Evolutionary conservation across 1,284 basidiomycete species (phyloP).

Genomic region (Vanrija humicola): DNA sequence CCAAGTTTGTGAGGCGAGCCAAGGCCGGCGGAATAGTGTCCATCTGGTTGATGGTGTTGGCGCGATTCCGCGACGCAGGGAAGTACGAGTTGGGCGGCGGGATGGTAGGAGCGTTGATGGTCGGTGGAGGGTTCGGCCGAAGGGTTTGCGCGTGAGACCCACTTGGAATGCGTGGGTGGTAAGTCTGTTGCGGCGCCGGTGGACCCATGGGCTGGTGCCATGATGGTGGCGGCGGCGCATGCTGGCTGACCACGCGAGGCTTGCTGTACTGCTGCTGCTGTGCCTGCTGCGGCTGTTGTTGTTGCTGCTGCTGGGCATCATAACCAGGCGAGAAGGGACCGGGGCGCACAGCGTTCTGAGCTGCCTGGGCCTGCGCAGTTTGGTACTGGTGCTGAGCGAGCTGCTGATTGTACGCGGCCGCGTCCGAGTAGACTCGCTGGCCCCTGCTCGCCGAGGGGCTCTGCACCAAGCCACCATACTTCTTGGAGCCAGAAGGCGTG

Average conservation of each 20-base stretch:
- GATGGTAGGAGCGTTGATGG: conserved; percentile 48
- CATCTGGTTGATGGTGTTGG: conserved; percentile 81
- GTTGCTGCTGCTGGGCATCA: conserved; percentile 17
- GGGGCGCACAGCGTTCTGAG: conserved; percentile 25
- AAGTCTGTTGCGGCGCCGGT: conserved; percentile 20
- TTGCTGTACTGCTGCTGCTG: conserved; percentile 10
- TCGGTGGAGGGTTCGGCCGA: conserved; percentile 39
- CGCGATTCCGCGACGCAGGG: conserved; percentile 60
- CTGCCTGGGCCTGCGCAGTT: conserved; percentile 61
- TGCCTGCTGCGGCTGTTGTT: conserved; percentile 5
- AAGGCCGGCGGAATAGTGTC: conserved; percentile 88
- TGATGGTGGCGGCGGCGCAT: conserved; percentile 10
- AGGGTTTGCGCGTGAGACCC: conserved; percentile 1
- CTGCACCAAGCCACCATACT: conserved; percentile 88
- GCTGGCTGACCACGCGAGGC: conserved; percentile 42
- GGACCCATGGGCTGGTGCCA: conserved; percentile 22
- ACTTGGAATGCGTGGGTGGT: conserved; percentile 29
- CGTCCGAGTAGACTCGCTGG: conserved; percentile 81
- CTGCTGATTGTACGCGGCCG: conserved; percentile 90
- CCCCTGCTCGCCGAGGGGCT: conserved; percentile 61
- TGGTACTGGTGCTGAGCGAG: conserved; percentile 90
- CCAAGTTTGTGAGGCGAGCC: conserved; percentile 77
- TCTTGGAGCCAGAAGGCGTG: conserved; percentile 52
- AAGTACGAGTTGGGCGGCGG: conserved; percentile 61
- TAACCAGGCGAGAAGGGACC: conserved; percentile 37